These are phyloP conservation scores for Prunus salicina DNA, from an alignment of 306 rosid genomes.

Conservation along the genomic window DNA sequence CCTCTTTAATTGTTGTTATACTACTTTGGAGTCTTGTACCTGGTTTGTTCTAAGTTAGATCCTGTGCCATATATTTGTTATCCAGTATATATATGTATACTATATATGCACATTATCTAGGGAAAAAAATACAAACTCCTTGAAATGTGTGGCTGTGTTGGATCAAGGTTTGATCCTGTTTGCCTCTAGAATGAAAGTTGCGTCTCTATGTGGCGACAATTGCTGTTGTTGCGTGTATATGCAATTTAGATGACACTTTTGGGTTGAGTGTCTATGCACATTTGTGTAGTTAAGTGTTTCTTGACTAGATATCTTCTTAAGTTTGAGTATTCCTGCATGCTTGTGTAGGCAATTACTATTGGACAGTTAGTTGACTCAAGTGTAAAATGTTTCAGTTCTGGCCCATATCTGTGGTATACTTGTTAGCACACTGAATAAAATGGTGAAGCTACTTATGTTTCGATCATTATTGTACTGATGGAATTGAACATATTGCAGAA, in stretches of 20 bases:
- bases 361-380: not conserved
- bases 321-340: conserved; percentile 2
- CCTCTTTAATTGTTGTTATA: not conserved
- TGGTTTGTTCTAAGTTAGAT: not conserved
- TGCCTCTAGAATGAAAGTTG: not conserved
- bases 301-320: not conserved
- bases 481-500: conserved; percentile 55
- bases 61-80: not conserved
- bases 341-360: conserved; percentile 7
- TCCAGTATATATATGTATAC: not conserved
- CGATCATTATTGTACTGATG: conserved; percentile 20
- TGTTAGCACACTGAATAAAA: not conserved
- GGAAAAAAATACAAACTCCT: not conserved
- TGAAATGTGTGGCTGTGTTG: not conserved
- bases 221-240: not conserved
- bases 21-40: not conserved
- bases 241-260: not conserved
- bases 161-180: not conserved
- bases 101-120: not conserved
- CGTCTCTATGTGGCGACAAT: not conserved
- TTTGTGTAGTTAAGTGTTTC: not conserved
- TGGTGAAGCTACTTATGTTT: conserved; percentile 5
- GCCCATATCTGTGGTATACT: not conserved
- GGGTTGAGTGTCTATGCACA: not conserved
- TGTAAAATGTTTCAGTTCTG: conserved; percentile 14